A percentile compares a stretch with the other conserved stretches of the same genome.
Evolutionary conservation across 805 yeast species (phyloP).

Genomic region (Ogataea henricii): DNA sequence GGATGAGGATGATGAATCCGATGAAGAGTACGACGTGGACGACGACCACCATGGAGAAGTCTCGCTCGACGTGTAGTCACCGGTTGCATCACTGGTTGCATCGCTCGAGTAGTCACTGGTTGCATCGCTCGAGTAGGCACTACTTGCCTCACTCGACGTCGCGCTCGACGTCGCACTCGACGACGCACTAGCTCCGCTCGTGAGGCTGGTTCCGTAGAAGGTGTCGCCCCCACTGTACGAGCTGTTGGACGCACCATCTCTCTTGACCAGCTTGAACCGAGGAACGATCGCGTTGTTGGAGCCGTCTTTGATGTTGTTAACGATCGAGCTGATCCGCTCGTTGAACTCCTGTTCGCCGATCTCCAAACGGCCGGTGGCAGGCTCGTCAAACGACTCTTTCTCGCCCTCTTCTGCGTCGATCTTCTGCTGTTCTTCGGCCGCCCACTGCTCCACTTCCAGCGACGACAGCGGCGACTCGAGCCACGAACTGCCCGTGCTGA

Average conservation of each 20-base stretch:
- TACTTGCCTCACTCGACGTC: no score
- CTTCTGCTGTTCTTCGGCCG: constrained; percentile 2
- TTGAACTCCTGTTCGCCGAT: constrained; percentile 13
- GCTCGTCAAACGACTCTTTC: background rate
- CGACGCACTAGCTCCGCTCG: background rate
- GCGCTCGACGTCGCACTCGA: background rate
- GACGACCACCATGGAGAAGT: no score
- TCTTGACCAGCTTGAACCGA: constrained; percentile 26
- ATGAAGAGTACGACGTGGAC: constrained; percentile 13
- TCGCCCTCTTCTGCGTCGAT: constrained; percentile 3
- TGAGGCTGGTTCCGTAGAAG: background rate
- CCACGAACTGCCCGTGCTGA: background rate
- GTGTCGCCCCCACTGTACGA: background rate
- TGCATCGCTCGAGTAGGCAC: no score
- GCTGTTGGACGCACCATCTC: constrained; percentile 17
- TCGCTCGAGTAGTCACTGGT: no score
- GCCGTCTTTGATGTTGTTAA: constrained; percentile 25
- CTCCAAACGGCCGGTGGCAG: background rate
- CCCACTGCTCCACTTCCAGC: constrained; percentile 4
- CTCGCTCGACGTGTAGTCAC: no score
- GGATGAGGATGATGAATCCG: constrained; percentile 8
- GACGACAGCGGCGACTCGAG: constrained; percentile 1
- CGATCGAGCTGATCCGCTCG: constrained; percentile 22
- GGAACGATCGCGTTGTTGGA: constrained; percentile 33
- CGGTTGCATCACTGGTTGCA: no score